These are phyloP conservation scores for Coemansia sp. DNA, from an alignment of 192 early-diverging fungal species.

Conservation along the genomic window DNA sequence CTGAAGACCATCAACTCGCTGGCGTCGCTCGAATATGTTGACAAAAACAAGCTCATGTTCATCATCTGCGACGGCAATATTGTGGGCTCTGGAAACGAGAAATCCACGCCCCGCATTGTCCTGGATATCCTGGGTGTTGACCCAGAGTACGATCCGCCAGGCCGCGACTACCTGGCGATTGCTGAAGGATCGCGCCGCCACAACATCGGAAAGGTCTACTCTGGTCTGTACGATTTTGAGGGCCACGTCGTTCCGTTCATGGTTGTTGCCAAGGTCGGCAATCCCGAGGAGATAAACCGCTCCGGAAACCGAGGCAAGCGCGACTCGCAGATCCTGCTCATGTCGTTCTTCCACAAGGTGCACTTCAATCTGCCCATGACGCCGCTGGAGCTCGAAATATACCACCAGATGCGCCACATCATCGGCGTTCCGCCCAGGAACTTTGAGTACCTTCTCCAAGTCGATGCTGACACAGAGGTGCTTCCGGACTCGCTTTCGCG, in stretches of 20 bases:
- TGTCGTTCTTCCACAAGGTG: conserved; percentile 95
- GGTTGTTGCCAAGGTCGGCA: conserved; percentile 95
- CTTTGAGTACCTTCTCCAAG: conserved; percentile 80
- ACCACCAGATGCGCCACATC: conserved; percentile 96
- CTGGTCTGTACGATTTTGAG: conserved; percentile 89
- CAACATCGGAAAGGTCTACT: conserved; percentile 97
- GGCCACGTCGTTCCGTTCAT: conserved; percentile 93
- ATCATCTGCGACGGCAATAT: conserved; percentile 92
- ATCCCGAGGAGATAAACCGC: conserved; percentile 77
- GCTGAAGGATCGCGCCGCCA: conserved; percentile 90
- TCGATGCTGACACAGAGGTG: conserved; percentile 87
- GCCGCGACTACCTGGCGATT: conserved; percentile 81
- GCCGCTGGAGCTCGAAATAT: conserved; percentile 94
- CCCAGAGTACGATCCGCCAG: conserved; percentile 73
- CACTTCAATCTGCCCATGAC: conserved; percentile 92
- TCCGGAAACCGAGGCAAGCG: conserved; percentile 98
- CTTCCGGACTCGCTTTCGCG: conserved; percentile 86
- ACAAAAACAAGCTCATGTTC: conserved; percentile 90
- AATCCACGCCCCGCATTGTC: conserved; percentile 95
- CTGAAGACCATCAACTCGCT: too few relatives aligned
- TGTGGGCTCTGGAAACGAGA: conserved; percentile 94
- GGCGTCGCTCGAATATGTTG: conserved; percentile 74
- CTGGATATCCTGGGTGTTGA: conserved; percentile 92
- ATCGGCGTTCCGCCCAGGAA: conserved; percentile 86
- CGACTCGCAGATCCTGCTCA: conserved; percentile 95